These are phyloP conservation scores for Iris macrosiphon DNA, from an alignment of 106 monocot genomes.

Conservation along the genomic window DNA sequence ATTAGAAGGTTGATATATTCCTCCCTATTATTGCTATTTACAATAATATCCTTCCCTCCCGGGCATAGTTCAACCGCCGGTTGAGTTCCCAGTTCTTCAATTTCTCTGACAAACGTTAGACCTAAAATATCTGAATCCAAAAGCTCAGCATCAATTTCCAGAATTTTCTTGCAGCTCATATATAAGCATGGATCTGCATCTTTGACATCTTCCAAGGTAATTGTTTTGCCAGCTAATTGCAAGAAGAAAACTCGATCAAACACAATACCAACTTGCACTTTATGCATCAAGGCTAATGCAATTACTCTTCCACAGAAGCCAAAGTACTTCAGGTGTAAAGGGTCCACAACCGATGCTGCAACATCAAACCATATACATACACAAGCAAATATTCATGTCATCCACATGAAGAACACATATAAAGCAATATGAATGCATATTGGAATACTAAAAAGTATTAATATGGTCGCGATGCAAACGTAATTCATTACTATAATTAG, in stretches of 20 bases:
- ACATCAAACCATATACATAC: neutral
- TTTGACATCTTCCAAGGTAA: constrained; percentile 45
- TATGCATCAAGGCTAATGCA: constrained; percentile 57
- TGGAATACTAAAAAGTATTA: too few species aligned
- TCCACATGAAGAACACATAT: neutral
- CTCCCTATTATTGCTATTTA: constrained; percentile 60
- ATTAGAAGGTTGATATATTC: constrained; percentile 48
- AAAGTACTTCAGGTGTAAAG: constrained; percentile 81
- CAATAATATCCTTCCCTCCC: constrained; percentile 46
- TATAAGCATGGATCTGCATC: constrained; percentile 60
- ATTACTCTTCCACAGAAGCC: constrained; percentile 47
- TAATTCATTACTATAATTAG: too few species aligned
- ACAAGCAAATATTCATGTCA: neutral
- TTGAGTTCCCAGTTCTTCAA: constrained; percentile 31
- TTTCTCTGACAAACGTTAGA: constrained; percentile 48
- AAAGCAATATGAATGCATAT: neutral
- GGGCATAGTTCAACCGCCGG: constrained; percentile 31
- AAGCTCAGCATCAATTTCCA: constrained; percentile 49
- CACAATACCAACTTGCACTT: constrained; percentile 52
- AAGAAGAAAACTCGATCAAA: constrained; percentile 49
- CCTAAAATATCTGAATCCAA: constrained; percentile 53
- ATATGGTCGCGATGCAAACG: too few species aligned
- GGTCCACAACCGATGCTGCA: constrained; percentile 73
- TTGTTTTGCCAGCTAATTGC: constrained; percentile 34
- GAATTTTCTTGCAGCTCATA: constrained; percentile 44